These are phyloP conservation scores for Myxozyma udenii DNA, from an alignment of 805 yeast genomes.

Conservation along the genomic window DNA sequence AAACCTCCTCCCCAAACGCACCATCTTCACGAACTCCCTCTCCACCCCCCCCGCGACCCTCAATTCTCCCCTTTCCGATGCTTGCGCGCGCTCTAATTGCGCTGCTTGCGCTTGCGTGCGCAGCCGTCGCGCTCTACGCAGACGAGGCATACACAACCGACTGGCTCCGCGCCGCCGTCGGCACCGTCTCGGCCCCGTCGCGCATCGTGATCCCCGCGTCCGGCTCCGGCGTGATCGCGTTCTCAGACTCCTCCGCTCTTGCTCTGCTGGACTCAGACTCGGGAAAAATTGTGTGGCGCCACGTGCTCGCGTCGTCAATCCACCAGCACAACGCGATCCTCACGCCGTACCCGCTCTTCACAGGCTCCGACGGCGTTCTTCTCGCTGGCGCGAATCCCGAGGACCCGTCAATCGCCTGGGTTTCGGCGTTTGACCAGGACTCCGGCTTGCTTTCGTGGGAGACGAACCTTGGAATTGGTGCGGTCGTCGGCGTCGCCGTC, in stretches of 20 bases:
- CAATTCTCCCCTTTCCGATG: too few relatives aligned
- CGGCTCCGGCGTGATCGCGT: conserved; percentile 24
- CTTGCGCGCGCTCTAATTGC: too few relatives aligned
- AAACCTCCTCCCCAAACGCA: too few relatives aligned
- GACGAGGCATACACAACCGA: conserved; percentile 39
- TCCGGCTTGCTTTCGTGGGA: conserved; percentile 27
- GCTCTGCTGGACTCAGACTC: conserved; percentile 29
- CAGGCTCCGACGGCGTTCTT: conserved; percentile 1
- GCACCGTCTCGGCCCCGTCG: conserved; percentile 24
- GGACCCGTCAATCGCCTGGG: conserved; percentile 11
- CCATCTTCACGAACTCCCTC: too few relatives aligned
- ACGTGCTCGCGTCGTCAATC: conserved; percentile 7
- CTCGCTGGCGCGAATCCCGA: conserved; percentile 18
- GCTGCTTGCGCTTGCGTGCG: too few relatives aligned
- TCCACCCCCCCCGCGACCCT: too few relatives aligned
- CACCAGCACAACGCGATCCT: conserved; percentile 10
- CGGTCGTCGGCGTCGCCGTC: conserved; percentile 12
- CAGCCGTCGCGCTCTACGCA: too few relatives aligned
- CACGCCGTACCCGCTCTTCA: background rate
- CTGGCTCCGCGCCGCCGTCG: conserved; percentile 36
- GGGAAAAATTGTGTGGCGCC: conserved; percentile 37
- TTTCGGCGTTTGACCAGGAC: conserved; percentile 11
- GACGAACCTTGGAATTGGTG: conserved; percentile 13
- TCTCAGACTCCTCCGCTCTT: conserved; percentile 31
- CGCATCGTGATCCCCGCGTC: conserved; percentile 10